phyloP scores from a whole-genome alignment of 192 early-diverging fungal genomes.

The Backusella psychrophila region DNA sequence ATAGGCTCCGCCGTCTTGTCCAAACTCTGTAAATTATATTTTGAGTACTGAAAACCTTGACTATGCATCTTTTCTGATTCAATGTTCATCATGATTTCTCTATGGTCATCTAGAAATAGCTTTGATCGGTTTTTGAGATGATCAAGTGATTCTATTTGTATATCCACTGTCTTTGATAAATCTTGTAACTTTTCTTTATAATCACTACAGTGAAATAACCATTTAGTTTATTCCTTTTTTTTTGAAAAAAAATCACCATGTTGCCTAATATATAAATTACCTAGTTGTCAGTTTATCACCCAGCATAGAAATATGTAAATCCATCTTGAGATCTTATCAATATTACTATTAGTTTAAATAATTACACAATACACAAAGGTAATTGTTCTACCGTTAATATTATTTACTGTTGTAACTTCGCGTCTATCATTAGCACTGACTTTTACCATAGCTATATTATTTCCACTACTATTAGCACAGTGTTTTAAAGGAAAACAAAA shows the following conservation, averaged over 20 bases:
- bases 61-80: slow-evolving; percentile 11
- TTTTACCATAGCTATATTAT: not conserved
- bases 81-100: slow-evolving; percentile 6
- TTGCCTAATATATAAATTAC: not conserved
- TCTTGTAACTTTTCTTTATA: not conserved
- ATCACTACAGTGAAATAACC: not conserved
- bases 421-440: not conserved
- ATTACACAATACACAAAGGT: not conserved
- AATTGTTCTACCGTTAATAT: not conserved
- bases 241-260: not conserved
- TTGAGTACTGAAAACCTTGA: not conserved
- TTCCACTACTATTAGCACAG: not conserved
- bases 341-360: not conserved
- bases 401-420: not conserved
- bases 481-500: not conserved
- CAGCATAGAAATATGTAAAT: not conserved
- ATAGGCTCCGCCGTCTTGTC: not conserved
- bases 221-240: not conserved
- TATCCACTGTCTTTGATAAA: not conserved
- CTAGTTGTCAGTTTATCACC: not conserved
- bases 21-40: not conserved
- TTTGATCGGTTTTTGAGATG: not conserved
- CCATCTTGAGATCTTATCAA: not conserved
- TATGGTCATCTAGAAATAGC: not conserved
- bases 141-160: not conserved